A percentile compares a stretch with the other conserved stretches of the same genome.
These are phyloP conservation scores for Solanum sitiens DNA, from an alignment of 257 asterid genomes.

Conservation along the genomic window DNA sequence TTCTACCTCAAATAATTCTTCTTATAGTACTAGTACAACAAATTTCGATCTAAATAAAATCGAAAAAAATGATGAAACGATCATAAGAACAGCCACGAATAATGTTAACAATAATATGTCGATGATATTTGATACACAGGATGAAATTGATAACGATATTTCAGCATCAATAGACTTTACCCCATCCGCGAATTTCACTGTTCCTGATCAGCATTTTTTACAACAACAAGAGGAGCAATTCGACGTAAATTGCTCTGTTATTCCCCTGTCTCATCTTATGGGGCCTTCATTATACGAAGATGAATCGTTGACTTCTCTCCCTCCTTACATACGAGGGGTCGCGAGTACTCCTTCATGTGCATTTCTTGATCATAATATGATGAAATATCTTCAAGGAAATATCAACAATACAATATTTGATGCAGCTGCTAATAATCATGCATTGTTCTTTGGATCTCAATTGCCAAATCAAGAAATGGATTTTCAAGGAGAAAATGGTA, in stretches of 20 bases:
- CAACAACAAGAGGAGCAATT: conserved; percentile 32
- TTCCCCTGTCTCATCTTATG: conserved; percentile 9
- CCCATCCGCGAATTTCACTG: conserved; percentile 26
- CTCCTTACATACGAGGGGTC: conserved; percentile 27
- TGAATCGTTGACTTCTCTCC: conserved; percentile 30
- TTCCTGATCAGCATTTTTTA: conserved; percentile 29
- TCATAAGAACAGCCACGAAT: conserved; percentile 6
- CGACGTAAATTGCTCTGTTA: conserved; percentile 6
- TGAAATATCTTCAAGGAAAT: conserved; percentile 29
- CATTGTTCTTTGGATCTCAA: conserved; percentile 37
- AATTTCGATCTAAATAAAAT: conserved; percentile 24
- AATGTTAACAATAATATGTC: conserved; percentile 8
- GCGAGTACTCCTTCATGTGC: conserved; percentile 28
- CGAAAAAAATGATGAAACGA: not conserved
- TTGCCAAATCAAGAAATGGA: conserved; percentile 54
- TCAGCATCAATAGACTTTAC: conserved; percentile 76
- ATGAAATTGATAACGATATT: conserved; percentile 57
- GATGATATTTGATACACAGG: conserved; percentile 28
- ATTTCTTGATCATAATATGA: conserved; percentile 37
- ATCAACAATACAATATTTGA: conserved; percentile 26
- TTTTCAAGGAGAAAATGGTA: conserved; percentile 51
- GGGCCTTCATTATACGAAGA: conserved; percentile 36
- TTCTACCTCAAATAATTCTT: conserved; percentile 57
- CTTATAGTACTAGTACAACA: conserved; percentile 18
- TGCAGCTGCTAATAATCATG: conserved; percentile 25